Evolutionary conservation across 164 flowering plant genomes (phyloP).

Genomic region (Aristolochia contorta): DNA sequence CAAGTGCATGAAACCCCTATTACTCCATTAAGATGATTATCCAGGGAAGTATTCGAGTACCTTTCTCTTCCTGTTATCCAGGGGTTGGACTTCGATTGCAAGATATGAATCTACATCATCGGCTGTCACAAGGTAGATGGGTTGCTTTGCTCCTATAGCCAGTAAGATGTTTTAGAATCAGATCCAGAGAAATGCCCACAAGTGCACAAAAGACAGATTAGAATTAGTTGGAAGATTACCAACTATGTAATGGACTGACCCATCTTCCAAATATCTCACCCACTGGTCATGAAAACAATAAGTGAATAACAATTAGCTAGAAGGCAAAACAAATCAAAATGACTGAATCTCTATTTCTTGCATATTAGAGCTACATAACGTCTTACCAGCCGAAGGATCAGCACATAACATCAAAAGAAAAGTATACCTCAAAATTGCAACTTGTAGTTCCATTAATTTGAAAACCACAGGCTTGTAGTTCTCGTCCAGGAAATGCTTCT

Average conservation of each 20-base stretch:
- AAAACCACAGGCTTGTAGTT: conserved; percentile 79
- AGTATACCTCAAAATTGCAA: conserved; percentile 88
- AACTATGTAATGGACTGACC: conserved; percentile 80
- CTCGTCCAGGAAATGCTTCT: conserved; percentile 79
- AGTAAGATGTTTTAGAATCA: neutral
- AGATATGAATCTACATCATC: conserved; percentile 90
- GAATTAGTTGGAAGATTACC: conserved; percentile 31
- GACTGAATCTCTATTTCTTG: neutral
- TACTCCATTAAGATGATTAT: no score
- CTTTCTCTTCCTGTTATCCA: conserved; percentile 92
- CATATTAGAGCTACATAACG: neutral
- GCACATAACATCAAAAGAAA: neutral
- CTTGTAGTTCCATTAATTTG: conserved; percentile 93
- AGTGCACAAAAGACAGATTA: neutral
- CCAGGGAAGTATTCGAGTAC: conserved; percentile 22
- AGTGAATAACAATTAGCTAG: conserved; percentile 1
- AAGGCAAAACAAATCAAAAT: conserved; percentile 2
- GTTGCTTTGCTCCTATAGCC: conserved; percentile 85
- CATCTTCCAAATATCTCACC: conserved; percentile 91
- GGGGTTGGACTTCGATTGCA: conserved; percentile 94
- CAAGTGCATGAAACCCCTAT: no score
- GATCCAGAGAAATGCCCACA: conserved; percentile 1
- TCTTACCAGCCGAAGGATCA: neutral
- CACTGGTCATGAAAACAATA: conserved; percentile 41
- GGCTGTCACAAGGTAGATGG: conserved; percentile 81